Conservation (phyloP, 1,284 basidiomycete genomes). For the Cutaneotrichosporon sp. region DNA sequence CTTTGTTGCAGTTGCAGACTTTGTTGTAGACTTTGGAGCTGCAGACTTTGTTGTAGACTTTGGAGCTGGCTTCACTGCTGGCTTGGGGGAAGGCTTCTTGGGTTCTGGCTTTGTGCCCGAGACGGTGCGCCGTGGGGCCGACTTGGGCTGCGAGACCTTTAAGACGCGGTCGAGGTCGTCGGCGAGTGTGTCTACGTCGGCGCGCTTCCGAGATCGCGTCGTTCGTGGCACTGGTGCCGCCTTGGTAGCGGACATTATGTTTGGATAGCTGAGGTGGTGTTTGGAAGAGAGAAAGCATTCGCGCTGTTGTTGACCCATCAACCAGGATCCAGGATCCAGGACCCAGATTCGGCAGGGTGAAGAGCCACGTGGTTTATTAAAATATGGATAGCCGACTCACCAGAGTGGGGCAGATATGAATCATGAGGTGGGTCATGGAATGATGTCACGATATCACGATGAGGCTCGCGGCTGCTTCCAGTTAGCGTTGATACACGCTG, state of each 20-base stretch:
- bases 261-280: slow-evolving; percentile 6
- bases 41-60: background rate
- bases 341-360: background rate
- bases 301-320: slow-evolving; percentile 15
- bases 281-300: slow-evolving; percentile 14
- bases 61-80: background rate
- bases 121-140: background rate
- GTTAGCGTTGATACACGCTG: no score
- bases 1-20: background rate
- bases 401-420: no score
- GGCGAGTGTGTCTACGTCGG: slow-evolving; percentile 29
- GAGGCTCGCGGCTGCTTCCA: no score
- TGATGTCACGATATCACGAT: slow-evolving; percentile 3
- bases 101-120: slow-evolving; percentile 8
- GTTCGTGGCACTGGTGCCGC: slow-evolving; percentile 4
- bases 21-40: background rate
- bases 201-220: background rate
- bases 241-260: slow-evolving; percentile 13
- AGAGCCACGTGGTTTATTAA: background rate
- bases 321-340: background rate
- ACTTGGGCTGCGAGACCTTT: slow-evolving; percentile 27
- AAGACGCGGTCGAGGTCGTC: slow-evolving; percentile 37
- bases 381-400: background rate
- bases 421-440: no score
- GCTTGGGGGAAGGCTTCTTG: slow-evolving; percentile 2